Percentiles rank a stretch among this genome's conserved stretches.
Evolutionary conservation across 306 rosid species (phyloP).

Genomic region (Astragalus glycyphyllos): DNA sequence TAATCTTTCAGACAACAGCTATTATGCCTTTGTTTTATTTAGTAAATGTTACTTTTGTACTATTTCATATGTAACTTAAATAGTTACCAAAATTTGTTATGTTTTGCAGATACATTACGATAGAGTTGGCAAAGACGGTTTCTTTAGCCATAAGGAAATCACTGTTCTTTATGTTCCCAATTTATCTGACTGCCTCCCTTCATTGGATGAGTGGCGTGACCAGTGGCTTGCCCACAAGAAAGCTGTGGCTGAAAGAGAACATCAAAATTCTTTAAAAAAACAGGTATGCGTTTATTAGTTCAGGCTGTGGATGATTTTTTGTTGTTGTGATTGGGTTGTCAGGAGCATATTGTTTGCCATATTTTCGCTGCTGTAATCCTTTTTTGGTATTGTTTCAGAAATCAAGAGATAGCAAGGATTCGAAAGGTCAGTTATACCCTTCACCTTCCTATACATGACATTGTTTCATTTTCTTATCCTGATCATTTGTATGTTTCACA

Average conservation of each 20-base stretch:
- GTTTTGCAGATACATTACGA: constrained; percentile 88
- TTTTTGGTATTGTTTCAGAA: constrained; percentile 48
- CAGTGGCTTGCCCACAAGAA: constrained; percentile 94
- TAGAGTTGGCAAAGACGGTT: constrained; percentile 87
- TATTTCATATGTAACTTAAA: not conserved
- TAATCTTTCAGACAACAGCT: constrained; percentile 1
- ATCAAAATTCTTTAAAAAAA: constrained; percentile 57
- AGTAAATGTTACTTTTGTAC: not conserved
- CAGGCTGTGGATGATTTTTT: constrained; percentile 5
- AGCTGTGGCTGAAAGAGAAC: constrained; percentile 81
- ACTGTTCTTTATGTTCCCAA: constrained; percentile 87
- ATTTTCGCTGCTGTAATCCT: not conserved
- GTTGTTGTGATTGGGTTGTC: constrained; percentile 12
- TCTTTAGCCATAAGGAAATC: constrained; percentile 93
- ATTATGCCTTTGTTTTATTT: constrained; percentile 4
- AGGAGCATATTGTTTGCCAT: constrained; percentile 1
- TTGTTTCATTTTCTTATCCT: not conserved
- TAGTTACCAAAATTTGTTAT: constrained; percentile 34
- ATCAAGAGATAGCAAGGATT: constrained; percentile 54
- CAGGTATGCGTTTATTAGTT: constrained; percentile 64
- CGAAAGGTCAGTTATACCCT: constrained; percentile 46
- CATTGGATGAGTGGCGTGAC: constrained; percentile 76
- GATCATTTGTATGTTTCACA: constrained; percentile 2
- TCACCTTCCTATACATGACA: constrained; percentile 15
- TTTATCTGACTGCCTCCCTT: constrained; percentile 92